Conservation (phyloP, 257 asterid genomes). For the Osmanthus fragrans region DNA sequence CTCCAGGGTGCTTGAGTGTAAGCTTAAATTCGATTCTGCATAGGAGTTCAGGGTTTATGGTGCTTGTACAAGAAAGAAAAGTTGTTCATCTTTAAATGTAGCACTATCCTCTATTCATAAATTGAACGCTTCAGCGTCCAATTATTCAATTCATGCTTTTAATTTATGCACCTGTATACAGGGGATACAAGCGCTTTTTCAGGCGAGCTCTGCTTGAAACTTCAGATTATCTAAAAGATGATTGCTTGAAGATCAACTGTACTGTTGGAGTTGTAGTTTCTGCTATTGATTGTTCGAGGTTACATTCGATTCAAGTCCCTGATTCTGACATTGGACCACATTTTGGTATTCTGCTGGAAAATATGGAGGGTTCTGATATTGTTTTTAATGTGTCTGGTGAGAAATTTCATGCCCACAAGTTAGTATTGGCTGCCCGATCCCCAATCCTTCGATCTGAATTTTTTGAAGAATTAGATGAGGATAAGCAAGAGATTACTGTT, state of each 20-base stretch:
- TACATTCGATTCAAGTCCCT: constrained; percentile 84
- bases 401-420: constrained; percentile 81
- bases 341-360: constrained; percentile 82
- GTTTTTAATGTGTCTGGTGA: constrained; percentile 77
- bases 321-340: constrained; percentile 87
- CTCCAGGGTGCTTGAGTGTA: constrained; percentile 2
- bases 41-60: not conserved
- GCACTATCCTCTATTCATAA: not conserved
- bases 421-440: constrained; percentile 96
- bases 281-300: constrained; percentile 76
- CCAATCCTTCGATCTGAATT: constrained; percentile 61
- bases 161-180: constrained; percentile 27
- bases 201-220: constrained; percentile 82
- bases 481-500: constrained; percentile 62
- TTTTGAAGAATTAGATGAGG: constrained; percentile 56
- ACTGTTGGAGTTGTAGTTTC: constrained; percentile 99
- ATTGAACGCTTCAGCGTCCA: constrained; percentile 11
- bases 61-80: not conserved
- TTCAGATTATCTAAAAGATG: constrained; percentile 95
- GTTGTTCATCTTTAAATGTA: not conserved
- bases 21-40: not conserved
- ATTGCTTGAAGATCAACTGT: constrained; percentile 96
- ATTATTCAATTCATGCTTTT: not conserved
- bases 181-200: constrained; percentile 97
- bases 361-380: constrained; percentile 82